These are phyloP conservation scores for Akanthomyces muscarius DNA, from an alignment of 2,329 filamentous ascomycete species.

Conservation along the genomic window DNA sequence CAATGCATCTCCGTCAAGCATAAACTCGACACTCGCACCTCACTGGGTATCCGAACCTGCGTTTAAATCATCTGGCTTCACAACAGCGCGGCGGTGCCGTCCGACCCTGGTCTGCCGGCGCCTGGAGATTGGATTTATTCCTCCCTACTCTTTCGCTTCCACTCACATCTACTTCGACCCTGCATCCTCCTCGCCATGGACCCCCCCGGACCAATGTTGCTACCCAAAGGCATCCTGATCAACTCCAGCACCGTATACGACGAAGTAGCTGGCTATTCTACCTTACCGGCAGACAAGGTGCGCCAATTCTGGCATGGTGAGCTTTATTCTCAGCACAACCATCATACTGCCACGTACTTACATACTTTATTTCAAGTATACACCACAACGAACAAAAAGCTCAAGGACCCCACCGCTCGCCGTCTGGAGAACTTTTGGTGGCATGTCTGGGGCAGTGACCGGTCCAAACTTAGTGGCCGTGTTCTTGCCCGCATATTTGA, in stretches of 20 bases:
- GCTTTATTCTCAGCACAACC: not conserved
- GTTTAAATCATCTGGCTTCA: not conserved
- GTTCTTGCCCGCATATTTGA: constrained; percentile 53
- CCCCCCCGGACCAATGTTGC: constrained; percentile 38
- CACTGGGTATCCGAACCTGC: not conserved
- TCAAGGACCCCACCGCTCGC: constrained; percentile 58
- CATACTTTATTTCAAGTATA: constrained; percentile 43
- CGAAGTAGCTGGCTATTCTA: constrained; percentile 49
- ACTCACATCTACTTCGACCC: not conserved
- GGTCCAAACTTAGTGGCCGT: constrained; percentile 48
- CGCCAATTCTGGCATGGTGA: constrained; percentile 56
- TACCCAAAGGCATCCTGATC: constrained; percentile 55
- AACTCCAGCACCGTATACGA: constrained; percentile 51
- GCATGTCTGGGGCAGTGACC: constrained; percentile 60
- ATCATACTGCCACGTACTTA: constrained; percentile 11
- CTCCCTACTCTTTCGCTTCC: not conserved
- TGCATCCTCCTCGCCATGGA: constrained; percentile 27
- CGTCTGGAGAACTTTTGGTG: constrained; percentile 64
- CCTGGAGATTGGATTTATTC: not conserved
- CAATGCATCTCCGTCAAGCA: not conserved
- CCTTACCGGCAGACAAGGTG: constrained; percentile 50
- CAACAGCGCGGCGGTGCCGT: not conserved
- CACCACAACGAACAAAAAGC: constrained; percentile 54
- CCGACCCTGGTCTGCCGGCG: not conserved
- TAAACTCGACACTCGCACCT: not conserved